Conservation (phyloP, 148 eudicot genomes). For the Fagopyrum homotropicum region DNA sequence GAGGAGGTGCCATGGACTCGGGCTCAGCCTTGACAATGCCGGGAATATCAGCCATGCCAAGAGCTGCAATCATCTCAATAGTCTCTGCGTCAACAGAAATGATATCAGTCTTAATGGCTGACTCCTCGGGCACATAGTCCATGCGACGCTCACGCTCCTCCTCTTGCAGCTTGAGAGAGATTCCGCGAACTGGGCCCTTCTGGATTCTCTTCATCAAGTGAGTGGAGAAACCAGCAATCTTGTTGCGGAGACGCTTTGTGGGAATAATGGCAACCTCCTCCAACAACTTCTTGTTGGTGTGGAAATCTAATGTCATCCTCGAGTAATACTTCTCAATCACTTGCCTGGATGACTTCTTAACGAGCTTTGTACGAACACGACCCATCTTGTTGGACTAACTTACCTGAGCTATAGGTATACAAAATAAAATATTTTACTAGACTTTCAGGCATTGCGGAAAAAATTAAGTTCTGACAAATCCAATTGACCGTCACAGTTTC, state of each 20-base stretch:
- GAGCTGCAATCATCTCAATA: conserved; percentile 37
- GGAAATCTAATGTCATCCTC: conserved; percentile 39
- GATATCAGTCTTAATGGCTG: conserved; percentile 26
- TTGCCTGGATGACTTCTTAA: conserved; percentile 36
- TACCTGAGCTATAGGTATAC: not conserved
- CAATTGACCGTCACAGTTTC: not conserved
- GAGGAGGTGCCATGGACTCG: conserved; percentile 13
- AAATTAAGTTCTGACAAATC: not conserved
- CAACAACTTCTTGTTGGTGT: conserved; percentile 46
- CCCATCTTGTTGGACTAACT: conserved; percentile 26
- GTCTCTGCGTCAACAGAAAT: conserved; percentile 35
- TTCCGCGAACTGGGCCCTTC: conserved; percentile 44
- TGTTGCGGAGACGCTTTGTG: conserved; percentile 41
- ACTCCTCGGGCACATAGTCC: conserved; percentile 44
- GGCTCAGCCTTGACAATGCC: conserved; percentile 28
- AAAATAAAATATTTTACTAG: not conserved
- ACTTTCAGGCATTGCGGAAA: not conserved
- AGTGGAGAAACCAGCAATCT: conserved; percentile 46
- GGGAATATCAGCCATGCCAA: conserved; percentile 37
- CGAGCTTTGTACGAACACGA: conserved; percentile 39
- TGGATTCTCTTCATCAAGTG: conserved; percentile 48
- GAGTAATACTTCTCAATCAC: conserved; percentile 41
- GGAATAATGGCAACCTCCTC: conserved; percentile 48
- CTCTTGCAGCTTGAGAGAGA: conserved; percentile 38
- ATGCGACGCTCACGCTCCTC: conserved; percentile 45